Evolutionary conservation across 1,284 basidiomycete species (phyloP), one percentile per base, ranked within the genome.

Genomic region (Afroboletus lepidellus): DNA sequence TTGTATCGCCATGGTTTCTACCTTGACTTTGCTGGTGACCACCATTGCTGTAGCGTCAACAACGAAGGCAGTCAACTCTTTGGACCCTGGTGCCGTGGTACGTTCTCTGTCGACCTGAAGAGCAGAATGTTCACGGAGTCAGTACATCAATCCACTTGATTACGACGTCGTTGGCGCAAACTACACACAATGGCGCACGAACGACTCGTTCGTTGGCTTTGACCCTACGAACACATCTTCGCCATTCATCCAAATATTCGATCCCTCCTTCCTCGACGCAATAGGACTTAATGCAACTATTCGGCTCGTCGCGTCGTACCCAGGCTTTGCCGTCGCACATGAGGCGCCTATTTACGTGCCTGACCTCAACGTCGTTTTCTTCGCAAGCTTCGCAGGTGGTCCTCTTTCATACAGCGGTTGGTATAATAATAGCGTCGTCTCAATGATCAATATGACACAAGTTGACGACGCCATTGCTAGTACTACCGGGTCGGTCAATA

Each of bases 181-280:
- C 54, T 69, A 69, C 23, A 27, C 54, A 1, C 54, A 59, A 41
- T 69, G 67, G 64, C 75, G 74, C 23, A 66, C 57, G 27, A 66
- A 71, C n/a, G 44, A 66, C 38, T 63, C 74, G 8, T 69, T 68
- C 50, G 64, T 64, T 16, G 63, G 72, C n/a, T 79, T 79, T 60
- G 78, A 81, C 56, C 77, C 78, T 3, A 74, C 74, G 6, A 71
- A 72, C 53, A 57, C 71, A 6, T 63, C 72, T 0, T 70, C 81
- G 7, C 85, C 85, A 0, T 81, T 85, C 62, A 86, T 90, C 71
- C 87, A 90, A 63, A 72, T 85, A 51, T 87, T 87, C 62, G 77
- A 90, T 61, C 59, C 69, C 5, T 73, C 69, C 7, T 90, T 91
- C 66, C 69, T 84, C 51, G 50, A 67, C 5, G 73, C 89, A 56